These are phyloP conservation scores for Cyberlindnera amylophila DNA, from an alignment of 805 yeast species.

Conservation along the genomic window DNA sequence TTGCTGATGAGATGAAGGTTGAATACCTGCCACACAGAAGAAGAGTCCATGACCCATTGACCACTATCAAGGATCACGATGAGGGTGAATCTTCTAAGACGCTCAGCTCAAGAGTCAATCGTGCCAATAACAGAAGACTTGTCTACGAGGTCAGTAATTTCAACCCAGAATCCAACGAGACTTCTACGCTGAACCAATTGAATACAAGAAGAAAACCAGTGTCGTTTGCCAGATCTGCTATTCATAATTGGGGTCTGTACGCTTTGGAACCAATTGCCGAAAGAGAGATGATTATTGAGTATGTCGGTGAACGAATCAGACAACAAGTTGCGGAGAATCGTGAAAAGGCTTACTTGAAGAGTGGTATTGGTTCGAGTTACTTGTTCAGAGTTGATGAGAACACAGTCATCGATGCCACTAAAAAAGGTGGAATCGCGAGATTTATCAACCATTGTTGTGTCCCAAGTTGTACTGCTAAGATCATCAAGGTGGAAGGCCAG, in stretches of 20 bases:
- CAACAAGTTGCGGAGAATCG: slow-evolving; percentile 93
- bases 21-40: slow-evolving; percentile 82
- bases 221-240: slow-evolving; percentile 94
- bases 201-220: slow-evolving; percentile 91
- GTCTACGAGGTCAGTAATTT: slow-evolving; percentile 86
- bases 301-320: slow-evolving; percentile 91
- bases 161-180: slow-evolving; percentile 71
- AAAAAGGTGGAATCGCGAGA: slow-evolving; percentile 94
- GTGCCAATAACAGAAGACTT: slow-evolving; percentile 82
- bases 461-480: slow-evolving; percentile 96
- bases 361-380: slow-evolving; percentile 95
- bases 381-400: slow-evolving; percentile 89
- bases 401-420: slow-evolving; percentile 95
- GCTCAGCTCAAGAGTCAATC: slow-evolving; percentile 77
- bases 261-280: slow-evolving; percentile 96
- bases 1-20: slow-evolving; percentile 67
- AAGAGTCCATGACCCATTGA: slow-evolving; percentile 61
- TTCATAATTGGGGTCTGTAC: slow-evolving; percentile 97
- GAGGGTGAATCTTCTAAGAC: slow-evolving; percentile 41
- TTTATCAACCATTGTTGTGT: slow-evolving; percentile 96
- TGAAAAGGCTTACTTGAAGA: slow-evolving; percentile 76
- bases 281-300: slow-evolving; percentile 95
- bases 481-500: slow-evolving; percentile 90
- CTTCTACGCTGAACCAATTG: slow-evolving; percentile 78
- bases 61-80: slow-evolving; percentile 65